phyloP scores from a whole-genome alignment of 352 stramenopile genomes.

The Pythium dissotocum region DNA sequence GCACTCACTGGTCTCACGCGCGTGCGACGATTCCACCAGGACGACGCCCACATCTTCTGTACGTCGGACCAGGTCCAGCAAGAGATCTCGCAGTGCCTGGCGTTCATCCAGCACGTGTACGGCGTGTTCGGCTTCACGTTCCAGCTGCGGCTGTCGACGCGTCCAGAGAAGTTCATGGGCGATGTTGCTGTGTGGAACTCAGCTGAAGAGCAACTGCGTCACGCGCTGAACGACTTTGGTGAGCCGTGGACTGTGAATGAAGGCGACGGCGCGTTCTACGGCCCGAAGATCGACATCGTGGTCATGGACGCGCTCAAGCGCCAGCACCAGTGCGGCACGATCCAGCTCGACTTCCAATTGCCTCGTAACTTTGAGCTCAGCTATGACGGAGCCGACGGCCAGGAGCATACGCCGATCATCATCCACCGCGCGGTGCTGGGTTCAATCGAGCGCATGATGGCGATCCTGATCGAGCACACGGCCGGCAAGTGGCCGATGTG shows the following conservation, averaged over 20 bases:
- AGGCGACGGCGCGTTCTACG: constrained; percentile 97
- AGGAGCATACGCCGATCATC: constrained; percentile 95
- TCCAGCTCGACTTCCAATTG: constrained; percentile 98
- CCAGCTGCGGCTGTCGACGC: constrained; percentile 92
- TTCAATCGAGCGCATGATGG: constrained; percentile 98
- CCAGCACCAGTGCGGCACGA: constrained; percentile 96
- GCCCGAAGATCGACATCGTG: constrained; percentile 98
- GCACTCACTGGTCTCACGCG: constrained; percentile 96
- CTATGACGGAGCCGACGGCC: constrained; percentile 89
- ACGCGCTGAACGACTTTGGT: constrained; percentile 69
- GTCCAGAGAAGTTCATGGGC: constrained; percentile 95
- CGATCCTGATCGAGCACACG: constrained; percentile 97
- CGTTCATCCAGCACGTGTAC: constrained; percentile 95
- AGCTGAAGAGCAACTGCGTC: constrained; percentile 75
- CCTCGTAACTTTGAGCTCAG: constrained; percentile 95
- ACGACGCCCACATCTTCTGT: constrained; percentile 99
- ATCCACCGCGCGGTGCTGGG: constrained; percentile 97
- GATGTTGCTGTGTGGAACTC: constrained; percentile 93
- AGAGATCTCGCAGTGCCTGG: constrained; percentile 93
- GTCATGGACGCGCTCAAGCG: constrained; percentile 96
- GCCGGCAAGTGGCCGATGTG: constrained; percentile 97
- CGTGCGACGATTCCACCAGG: constrained; percentile 97
- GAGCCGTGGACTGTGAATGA: constrained; percentile 89
- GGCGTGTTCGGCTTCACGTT: constrained; percentile 95
- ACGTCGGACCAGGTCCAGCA: constrained; percentile 94